phyloP scores from a whole-genome alignment of 352 stramenopile species.

The Globisporangium acanthophoron region DNA sequence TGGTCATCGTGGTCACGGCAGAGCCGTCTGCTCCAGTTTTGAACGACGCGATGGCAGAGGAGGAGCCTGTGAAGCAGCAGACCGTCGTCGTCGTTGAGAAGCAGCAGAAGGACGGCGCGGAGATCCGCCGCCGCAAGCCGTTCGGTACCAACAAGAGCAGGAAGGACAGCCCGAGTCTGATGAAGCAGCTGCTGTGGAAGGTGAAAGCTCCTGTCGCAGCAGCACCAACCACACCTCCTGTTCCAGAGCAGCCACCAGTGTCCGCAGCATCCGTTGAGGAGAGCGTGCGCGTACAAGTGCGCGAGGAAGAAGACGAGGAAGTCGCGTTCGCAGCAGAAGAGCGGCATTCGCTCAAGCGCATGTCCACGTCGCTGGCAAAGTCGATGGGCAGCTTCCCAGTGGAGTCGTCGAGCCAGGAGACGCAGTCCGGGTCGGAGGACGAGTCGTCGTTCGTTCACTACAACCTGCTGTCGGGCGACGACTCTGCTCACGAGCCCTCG shows the following conservation, averaged over 20 bases:
- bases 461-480: conserved; percentile 8
- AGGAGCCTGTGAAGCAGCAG: background rate
- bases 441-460: conserved; percentile 33
- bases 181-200: conserved; percentile 68
- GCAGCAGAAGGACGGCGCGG: background rate
- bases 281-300: background rate
- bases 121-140: background rate
- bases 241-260: conserved; percentile 12
- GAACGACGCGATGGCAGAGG: background rate
- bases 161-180: conserved; percentile 15
- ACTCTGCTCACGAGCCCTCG: background rate
- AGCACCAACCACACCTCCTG: background rate
- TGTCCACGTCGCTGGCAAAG: conserved; percentile 20
- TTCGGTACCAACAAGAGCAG: conserved; percentile 6
- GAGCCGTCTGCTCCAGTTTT: background rate
- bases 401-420: conserved; percentile 65
- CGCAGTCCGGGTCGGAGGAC: conserved; percentile 62
- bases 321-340: conserved; percentile 30
- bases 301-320: conserved; percentile 27
- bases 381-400: conserved; percentile 18
- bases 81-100: background rate
- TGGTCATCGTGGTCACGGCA: no score
- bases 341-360: conserved; percentile 33
- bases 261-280: background rate
- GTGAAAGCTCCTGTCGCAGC: conserved; percentile 21